Percentiles rank a stretch among this genome's conserved stretches.
Conservation (phyloP, 345 rosid genomes). For the Aurinia saxatilis region DNA sequence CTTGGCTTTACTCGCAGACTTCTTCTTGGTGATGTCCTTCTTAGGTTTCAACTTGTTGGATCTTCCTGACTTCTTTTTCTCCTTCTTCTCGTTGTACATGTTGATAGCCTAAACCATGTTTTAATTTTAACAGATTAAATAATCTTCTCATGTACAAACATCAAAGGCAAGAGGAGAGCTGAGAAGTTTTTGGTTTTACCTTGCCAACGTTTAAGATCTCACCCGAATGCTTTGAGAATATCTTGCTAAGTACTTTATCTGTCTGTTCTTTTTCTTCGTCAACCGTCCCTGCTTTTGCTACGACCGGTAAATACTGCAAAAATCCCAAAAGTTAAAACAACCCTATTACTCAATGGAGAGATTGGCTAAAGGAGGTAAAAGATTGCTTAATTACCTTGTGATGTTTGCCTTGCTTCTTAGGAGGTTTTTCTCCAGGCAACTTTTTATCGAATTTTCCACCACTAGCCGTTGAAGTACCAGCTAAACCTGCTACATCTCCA, state of each 20-base stretch:
- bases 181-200: conserved; percentile 33
- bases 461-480: conserved; percentile 83
- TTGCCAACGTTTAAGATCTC: conserved; percentile 77
- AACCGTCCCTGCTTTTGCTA: conserved; percentile 48
- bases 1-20: conserved; percentile 15
- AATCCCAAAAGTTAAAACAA: neutral
- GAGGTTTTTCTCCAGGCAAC: conserved; percentile 76
- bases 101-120: conserved; percentile 54
- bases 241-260: conserved; percentile 64
- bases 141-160: neutral
- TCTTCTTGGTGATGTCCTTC: conserved; percentile 26
- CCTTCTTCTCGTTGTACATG: conserved; percentile 74
- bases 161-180: neutral
- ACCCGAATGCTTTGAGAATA: conserved; percentile 77
- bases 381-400: conserved; percentile 54
- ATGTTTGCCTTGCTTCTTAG: conserved; percentile 67
- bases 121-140: neutral
- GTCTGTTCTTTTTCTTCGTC: conserved; percentile 74
- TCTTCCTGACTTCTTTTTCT: conserved; percentile 40
- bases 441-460: conserved; percentile 96
- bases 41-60: conserved; percentile 27
- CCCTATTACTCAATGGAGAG: neutral
- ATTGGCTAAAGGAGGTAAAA: neutral
- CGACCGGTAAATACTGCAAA: conserved; percentile 77
- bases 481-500: conserved; percentile 82